phyloP scores from a whole-genome alignment of 805 yeast species.

The Candida tammaniensis region DNA sequence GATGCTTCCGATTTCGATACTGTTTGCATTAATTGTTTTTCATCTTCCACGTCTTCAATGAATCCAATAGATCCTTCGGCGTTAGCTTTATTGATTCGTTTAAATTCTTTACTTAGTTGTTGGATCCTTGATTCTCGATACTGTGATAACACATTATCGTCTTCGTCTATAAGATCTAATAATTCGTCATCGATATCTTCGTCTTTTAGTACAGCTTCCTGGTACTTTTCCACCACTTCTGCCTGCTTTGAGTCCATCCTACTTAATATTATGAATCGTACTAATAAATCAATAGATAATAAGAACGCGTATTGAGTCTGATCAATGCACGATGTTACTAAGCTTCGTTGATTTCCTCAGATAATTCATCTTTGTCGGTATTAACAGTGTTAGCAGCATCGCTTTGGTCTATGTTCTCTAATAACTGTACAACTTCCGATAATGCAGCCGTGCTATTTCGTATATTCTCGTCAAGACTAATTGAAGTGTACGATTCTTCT shows the following conservation, averaged over 20 bases:
- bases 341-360: no score
- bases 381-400: no score
- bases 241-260: constrained; percentile 33
- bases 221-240: constrained; percentile 42
- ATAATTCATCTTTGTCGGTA: no score
- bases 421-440: constrained; percentile 1
- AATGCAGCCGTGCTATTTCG: constrained; percentile 2
- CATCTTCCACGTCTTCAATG: constrained; percentile 43
- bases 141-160: constrained; percentile 39
- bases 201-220: constrained; percentile 33
- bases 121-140: constrained; percentile 66
- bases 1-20: constrained; percentile 41
- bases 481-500: constrained; percentile 2
- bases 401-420: constrained; percentile 8
- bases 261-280: no score
- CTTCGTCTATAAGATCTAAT: constrained; percentile 45
- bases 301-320: no score
- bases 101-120: constrained; percentile 48
- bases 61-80: constrained; percentile 30
- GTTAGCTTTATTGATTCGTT: constrained; percentile 24
- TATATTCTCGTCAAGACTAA: constrained; percentile 4
- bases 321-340: no score
- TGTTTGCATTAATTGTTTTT: constrained; percentile 53
- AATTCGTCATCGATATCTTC: constrained; percentile 34
- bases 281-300: no score